phyloP scores from a whole-genome alignment of 1,284 basidiomycete species.

The Boletellus sp. region DNA sequence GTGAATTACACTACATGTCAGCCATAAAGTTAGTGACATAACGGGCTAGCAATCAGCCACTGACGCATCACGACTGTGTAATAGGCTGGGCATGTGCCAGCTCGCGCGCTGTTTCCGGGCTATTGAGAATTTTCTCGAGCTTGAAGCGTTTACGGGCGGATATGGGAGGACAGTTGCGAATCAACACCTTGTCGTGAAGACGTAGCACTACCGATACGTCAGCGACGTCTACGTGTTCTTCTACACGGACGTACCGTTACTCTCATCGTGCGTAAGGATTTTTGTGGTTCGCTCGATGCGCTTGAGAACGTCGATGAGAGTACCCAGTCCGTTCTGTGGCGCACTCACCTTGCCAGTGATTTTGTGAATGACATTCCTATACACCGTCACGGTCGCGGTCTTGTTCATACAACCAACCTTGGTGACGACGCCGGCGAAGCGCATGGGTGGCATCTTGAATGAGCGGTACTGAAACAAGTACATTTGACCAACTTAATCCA shows the following conservation, averaged over 20 bases:
- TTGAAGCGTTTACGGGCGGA: slow-evolving; percentile 74
- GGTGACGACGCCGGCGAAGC: slow-evolving; percentile 66
- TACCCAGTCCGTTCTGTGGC: background rate
- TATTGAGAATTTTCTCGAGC: slow-evolving; percentile 61
- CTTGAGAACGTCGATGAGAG: slow-evolving; percentile 36
- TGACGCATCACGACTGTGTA: slow-evolving; percentile 6
- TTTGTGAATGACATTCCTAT: slow-evolving; percentile 63
- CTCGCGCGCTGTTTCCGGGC: slow-evolving; percentile 61
- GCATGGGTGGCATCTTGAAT: slow-evolving; percentile 66
- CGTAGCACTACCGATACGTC: slow-evolving; percentile 49
- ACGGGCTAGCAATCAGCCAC: background rate
- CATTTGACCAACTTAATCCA: background rate
- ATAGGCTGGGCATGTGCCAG: slow-evolving; percentile 19
- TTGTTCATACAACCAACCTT: slow-evolving; percentile 79
- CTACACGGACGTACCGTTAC: slow-evolving; percentile 48
- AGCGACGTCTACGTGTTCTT: slow-evolving; percentile 4
- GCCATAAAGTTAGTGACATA: background rate
- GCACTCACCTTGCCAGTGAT: slow-evolving; percentile 66
- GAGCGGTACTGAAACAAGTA: background rate
- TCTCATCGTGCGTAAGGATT: slow-evolving; percentile 68
- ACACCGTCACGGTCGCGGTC: slow-evolving; percentile 76
- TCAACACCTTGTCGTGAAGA: slow-evolving; percentile 64
- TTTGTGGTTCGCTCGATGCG: slow-evolving; percentile 70
- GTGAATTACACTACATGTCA: background rate
- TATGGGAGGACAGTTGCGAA: slow-evolving; percentile 74